A percentile compares a stretch with the other conserved stretches of the same genome.
Evolutionary conservation across 2,329 filamentous ascomycete genomes (phyloP).

Genomic region (Mycosphaerella sp.): DNA sequence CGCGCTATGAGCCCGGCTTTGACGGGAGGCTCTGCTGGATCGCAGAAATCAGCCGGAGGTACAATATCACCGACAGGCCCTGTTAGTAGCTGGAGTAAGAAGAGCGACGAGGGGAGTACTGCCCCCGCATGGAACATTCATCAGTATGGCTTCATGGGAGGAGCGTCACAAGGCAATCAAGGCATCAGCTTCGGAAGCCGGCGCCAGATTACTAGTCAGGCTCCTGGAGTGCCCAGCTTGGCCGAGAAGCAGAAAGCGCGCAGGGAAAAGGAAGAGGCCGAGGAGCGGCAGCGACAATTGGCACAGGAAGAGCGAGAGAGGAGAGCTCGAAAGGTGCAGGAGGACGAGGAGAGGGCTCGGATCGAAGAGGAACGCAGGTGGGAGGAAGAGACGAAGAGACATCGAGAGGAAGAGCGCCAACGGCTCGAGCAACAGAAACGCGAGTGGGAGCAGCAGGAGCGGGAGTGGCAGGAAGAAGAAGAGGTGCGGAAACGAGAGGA

Average conservation of each 20-base stretch:
- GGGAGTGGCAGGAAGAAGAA: constrained; percentile 70
- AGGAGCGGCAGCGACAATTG: constrained; percentile 45
- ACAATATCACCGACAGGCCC: constrained; percentile 42
- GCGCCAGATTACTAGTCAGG: constrained; percentile 82
- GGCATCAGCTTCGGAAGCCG: constrained; percentile 88
- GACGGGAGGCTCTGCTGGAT: constrained; percentile 53
- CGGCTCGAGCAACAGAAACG: constrained; percentile 61
- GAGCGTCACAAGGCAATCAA: constrained; percentile 90
- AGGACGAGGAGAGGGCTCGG: constrained; percentile 58
- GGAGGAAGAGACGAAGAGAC: constrained; percentile 57
- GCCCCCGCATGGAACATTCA: constrained; percentile 96
- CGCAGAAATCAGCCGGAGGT: constrained; percentile 37
- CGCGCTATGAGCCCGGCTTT: constrained; percentile 42
- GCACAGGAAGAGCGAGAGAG: constrained; percentile 48
- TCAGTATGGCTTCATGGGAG: constrained; percentile 97
- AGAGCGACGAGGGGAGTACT: constrained; percentile 70
- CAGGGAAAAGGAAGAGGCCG: constrained; percentile 51
- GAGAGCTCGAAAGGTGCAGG: constrained; percentile 44
- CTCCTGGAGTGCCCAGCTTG: constrained; percentile 70
- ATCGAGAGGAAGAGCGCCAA: constrained; percentile 53
- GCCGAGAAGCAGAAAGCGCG: constrained; percentile 74
- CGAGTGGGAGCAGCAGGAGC: constrained; percentile 72
- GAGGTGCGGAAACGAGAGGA: constrained; percentile 66
- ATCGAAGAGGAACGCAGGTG: constrained; percentile 60
- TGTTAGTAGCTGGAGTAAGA: constrained; percentile 90